Evolutionary conservation across 1,284 basidiomycete species (phyloP).

Genomic region (Ustilago lituana): DNA sequence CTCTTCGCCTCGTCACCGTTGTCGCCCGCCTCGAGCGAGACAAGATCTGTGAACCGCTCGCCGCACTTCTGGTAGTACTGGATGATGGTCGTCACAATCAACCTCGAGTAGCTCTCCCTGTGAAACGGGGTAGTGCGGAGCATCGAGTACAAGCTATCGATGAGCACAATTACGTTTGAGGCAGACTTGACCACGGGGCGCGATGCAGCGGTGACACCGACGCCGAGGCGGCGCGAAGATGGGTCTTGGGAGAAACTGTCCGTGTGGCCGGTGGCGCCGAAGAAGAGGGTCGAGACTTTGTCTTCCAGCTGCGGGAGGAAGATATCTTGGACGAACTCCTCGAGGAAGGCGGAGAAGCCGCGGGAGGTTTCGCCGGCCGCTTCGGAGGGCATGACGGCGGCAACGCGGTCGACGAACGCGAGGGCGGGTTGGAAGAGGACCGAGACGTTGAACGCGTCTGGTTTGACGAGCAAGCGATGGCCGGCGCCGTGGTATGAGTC

Average conservation of each 20-base stretch:
- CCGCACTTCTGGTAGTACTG: constrained; percentile 96
- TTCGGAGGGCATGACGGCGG: constrained; percentile 56
- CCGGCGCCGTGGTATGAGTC: constrained; percentile 70
- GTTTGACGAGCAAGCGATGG: constrained; percentile 84
- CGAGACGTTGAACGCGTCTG: constrained; percentile 94
- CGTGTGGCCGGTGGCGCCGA: constrained; percentile 68
- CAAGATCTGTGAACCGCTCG: constrained; percentile 82
- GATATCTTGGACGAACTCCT: constrained; percentile 91
- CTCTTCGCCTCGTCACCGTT: not conserved
- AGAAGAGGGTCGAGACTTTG: constrained; percentile 73
- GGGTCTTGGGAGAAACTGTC: constrained; percentile 73
- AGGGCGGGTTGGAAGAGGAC: constrained; percentile 93
- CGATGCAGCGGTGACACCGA: constrained; percentile 59
- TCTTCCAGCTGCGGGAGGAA: constrained; percentile 96
- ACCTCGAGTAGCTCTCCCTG: constrained; percentile 81
- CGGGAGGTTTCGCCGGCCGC: constrained; percentile 52
- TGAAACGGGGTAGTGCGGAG: constrained; percentile 94
- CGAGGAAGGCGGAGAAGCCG: constrained; percentile 81
- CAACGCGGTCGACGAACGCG: constrained; percentile 78
- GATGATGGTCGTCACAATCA: constrained; percentile 93
- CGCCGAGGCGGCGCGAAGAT: constrained; percentile 10
- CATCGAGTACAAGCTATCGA: constrained; percentile 93
- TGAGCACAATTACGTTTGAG: constrained; percentile 85
- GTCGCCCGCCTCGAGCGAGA: constrained; percentile 67
- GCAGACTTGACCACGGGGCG: constrained; percentile 85